Base-by-base conservation (phyloP, 352 stramenopile genomes). In the Phytophthora boehmeriae region DNA sequence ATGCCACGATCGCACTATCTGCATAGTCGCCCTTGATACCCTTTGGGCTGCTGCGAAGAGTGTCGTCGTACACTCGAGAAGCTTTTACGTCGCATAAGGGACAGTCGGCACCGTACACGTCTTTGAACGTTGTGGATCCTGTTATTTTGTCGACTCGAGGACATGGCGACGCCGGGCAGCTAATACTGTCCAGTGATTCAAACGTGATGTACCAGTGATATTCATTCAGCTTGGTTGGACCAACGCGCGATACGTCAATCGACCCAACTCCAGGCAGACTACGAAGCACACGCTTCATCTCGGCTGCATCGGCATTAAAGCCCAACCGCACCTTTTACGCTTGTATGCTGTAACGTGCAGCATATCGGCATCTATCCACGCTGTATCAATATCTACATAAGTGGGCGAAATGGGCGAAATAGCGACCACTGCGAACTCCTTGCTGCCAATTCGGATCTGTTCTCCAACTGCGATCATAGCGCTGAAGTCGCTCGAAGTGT, bases 151-250 rank as follows among this genome's bases (percentile, higher is more conserved):
- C 81, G 0, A 78, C 78, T 4, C 65, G 65, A 6, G 92, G 61
- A 25, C 79, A 90, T 8, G 83, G 83, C n/a, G 83, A 85, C 14
- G 63, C 41, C 1, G 80, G 80, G 38, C 78, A 90, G 10, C 57
- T 80, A 19, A 63, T 73, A 23, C 42, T 76, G 0, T 83, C 69
- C 11, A 94, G 76, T 0, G 83, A 92, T 49, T 83, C 36, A 36
- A 94, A 89, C 17, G 86, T 91, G 4, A 94, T 71, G 32, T 68
- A 64, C 86, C 86, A 94, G 2, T 58, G 63, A 58, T 88, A 92
- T 2, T 73, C 86, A 17, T 91, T 88, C 36, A 48, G 46, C 17
- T 53, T 60, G 0, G 83, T 90, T 0, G 83, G 86, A 0, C 86
- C 86, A 16, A 77, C 49, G 3, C 86, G 81, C 9, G 79, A 66